Evolutionary conservation across 345 rosid species (phyloP), one percentile per base, ranked within the genome.

Genomic region (Triadica sebifera): DNA sequence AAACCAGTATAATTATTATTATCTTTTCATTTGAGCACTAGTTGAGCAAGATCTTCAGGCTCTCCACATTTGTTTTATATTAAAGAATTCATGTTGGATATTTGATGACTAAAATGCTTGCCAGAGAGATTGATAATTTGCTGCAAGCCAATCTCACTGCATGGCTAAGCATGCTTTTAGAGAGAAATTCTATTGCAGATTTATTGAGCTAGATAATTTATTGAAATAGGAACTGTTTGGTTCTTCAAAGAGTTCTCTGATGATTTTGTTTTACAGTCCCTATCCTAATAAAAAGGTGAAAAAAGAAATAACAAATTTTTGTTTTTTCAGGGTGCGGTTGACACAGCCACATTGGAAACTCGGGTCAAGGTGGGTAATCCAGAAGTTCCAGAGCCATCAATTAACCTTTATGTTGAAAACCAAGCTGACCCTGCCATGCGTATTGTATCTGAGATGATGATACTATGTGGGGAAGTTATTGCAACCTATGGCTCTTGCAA

Each of bases 401-500:
- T 94, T 56, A 88, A 86, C 73, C 86, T 94, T 34, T 94, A 89
- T 62, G 93, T 94, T 68, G 98, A 94, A 85, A 84, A 92, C 78
- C 98, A 92, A 80, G 89, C 97, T 63, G 93, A 91, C 29, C 93
- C 84, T 67, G 97, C 98, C 49, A 89, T 92, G 98, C 87, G 93
- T 80, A 93, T 94, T 72, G 97, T 94, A 58, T 87, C 91, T 78
- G 98, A 94, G 87, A 89, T 94, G 97, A 94, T 94, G 97, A 84
- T 94, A 79, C 97, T 94, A 60, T 94, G 98, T 78, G 98, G 98
- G 64, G 98, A 94, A 80, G 93, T 77, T 75, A 71, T 94, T 75
- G 98, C 98, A 57, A 85, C 93, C 51, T 94, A 82, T 79, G 97
- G 98, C 56, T 89, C 87, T 55, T 74, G 63, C 78, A 87, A 90